Conservation (phyloP, 495 filamentous ascomycete species). For the Neurospora discreta region DNA sequence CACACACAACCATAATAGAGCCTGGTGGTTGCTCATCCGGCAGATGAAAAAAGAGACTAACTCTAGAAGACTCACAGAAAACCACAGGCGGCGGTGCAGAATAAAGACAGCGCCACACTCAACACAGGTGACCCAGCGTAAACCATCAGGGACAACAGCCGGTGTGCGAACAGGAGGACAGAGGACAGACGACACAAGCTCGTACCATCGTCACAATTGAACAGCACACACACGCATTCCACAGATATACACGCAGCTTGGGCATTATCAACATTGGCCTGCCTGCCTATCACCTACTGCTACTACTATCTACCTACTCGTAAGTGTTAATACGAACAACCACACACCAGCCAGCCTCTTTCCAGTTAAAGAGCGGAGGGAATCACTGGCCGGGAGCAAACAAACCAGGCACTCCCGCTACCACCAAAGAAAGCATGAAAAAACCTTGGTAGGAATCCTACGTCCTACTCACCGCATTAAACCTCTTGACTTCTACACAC, state of each 20-base stretch:
- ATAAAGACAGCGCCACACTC: background rate
- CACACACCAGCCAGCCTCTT: background rate
- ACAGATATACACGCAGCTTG: background rate
- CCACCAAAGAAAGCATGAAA: background rate
- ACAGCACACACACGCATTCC: background rate
- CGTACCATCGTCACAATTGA: background rate
- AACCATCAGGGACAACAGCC: background rate
- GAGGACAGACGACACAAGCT: background rate
- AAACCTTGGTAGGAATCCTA: background rate
- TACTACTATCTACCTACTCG: background rate
- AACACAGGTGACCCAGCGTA: background rate
- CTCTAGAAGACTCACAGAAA: background rate
- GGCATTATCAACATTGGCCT: background rate
- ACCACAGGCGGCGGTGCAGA: background rate
- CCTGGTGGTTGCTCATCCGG: background rate
- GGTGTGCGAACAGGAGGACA: background rate
- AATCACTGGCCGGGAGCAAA: background rate
- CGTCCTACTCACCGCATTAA: background rate
- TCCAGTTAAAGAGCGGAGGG: background rate
- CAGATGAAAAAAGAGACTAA: background rate
- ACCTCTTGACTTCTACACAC: background rate
- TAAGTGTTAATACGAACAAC: background rate
- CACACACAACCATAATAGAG: background rate
- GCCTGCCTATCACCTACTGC: background rate
- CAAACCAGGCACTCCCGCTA: background rate